phyloP scores from a whole-genome alignment of 371 early-diverging fungal species.

The Entomophthora muscae region DNA sequence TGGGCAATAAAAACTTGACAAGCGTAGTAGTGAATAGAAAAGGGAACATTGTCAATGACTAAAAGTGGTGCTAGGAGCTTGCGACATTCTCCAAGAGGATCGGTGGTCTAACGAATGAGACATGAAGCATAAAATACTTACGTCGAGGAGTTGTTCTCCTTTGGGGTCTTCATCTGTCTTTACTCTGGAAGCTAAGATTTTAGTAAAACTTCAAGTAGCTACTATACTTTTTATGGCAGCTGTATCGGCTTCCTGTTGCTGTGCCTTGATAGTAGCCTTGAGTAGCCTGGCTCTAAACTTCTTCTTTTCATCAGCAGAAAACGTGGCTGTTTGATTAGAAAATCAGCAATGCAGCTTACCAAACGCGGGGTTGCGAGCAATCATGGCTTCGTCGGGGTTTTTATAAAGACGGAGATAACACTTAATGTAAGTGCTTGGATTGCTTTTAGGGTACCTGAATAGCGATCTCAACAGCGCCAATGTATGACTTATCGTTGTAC shows the following conservation, averaged over 20 bases:
- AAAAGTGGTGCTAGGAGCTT: neutral
- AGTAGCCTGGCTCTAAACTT: slow-evolving; percentile 23
- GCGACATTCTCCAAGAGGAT: neutral
- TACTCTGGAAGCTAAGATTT: slow-evolving; percentile 10
- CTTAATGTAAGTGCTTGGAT: neutral
- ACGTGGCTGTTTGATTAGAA: slow-evolving; percentile 17
- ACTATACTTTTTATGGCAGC: neutral
- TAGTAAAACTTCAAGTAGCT: neutral
- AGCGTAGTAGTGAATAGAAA: neutral
- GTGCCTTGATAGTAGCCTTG: slow-evolving; percentile 19
- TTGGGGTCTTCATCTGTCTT: slow-evolving; percentile 20
- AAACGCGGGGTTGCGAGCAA: slow-evolving; percentile 15
- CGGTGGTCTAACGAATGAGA: neutral
- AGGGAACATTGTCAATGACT: neutral
- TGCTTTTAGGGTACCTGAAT: slow-evolving; percentile 20
- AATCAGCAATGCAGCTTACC: slow-evolving; percentile 1
- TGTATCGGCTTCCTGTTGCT: neutral
- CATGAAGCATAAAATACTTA: neutral
- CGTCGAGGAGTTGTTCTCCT: slow-evolving; percentile 13
- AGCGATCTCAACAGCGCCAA: slow-evolving; percentile 58
- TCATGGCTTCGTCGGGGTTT: slow-evolving; percentile 21
- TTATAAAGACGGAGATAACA: slow-evolving; percentile 53
- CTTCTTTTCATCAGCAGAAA: slow-evolving; percentile 41
- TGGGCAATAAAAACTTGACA: neutral
- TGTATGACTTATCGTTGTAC: slow-evolving; percentile 46